Evolutionary conservation across 352 stramenopile genomes (phyloP), one percentile per base, ranked within the genome.

Genomic region (Aphanomyces cochlioides): DNA sequence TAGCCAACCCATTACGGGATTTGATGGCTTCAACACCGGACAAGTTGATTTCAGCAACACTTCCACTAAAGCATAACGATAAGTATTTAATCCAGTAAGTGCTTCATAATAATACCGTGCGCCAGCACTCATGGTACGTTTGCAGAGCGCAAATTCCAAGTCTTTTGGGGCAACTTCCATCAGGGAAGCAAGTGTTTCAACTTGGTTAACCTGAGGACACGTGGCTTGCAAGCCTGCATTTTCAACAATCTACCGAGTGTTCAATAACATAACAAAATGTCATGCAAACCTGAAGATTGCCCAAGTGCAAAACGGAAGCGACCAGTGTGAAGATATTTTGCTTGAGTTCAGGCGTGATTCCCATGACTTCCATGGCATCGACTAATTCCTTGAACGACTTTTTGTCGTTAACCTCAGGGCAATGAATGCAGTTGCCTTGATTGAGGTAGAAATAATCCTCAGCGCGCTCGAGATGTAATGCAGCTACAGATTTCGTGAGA

Each of bases 221-320:
- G 89, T 72, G 7, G 88, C 84, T 72, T 95, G 85, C 38, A 90
- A 82, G 68, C 93, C 93, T 17, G 87, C 86, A 72, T 95, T 95
- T 60, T 95, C 86, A 1, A 80, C 87, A 53, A 96, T 94, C 61
- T 97, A 78, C 53, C 96, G 85, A 21, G 97, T 74, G 83, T 10
- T 78, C 88, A 72, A 12, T 67, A 76, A 17, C 48, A 65, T 38
- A 74, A 36, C 15, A 34, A 34, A 3, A 82, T 28, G 47, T 40
- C 39, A 12, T 74, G 43, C 54, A 73, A 74, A 97, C 97, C 13
- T 77, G 87, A 59, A 99, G 84, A 78, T 99, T 98, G 58, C 97
- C 97, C 3, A 99, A 82, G 75, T 99, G 96, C 72, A 99, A 76
- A 43, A 99, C 88, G 41, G 93, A 97, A 15, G 97, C 97, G 53